Evolutionary conservation across 768 basidiomycete genomes (phyloP), one percentile per base, ranked within the genome.

Genomic region (Austroboletus festivus): DNA sequence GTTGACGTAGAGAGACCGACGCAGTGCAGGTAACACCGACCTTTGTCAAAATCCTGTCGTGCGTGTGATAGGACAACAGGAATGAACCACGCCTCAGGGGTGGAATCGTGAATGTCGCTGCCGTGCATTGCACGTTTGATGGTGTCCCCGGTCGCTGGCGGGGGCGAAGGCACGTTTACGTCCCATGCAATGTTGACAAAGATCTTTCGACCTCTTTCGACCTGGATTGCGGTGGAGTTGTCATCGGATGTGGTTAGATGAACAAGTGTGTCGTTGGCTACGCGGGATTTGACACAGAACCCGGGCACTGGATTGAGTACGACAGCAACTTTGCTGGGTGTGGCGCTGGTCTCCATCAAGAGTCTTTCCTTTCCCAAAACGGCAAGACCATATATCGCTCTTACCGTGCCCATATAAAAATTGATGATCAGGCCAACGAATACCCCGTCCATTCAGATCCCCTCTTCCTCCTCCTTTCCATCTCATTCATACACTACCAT

Each of bases 101-200:
- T 70, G 18, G 49, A 58, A 6, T 72, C 64, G 50, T 76, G 73
- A 2, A 67, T 44, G 43, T 75, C 73, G 39, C 78, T 71, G 22
- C 77, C 79, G 24, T 65, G 63, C 71, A 86, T 78, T 5, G 83
- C 84, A 19, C 69, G 69, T n/a, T 74, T 77, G 26, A 87, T 78
- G 8, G 62, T 74, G 13, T 81, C 78, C 52, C 85, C 80, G 52
- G 66, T 76, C 1, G 71, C 79, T n/a, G 75, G 68, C 11, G 85
- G 84, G 0, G 88, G 86, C 0, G 82, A 74, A 4, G 88, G 88
- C 0, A 89, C 78, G 50, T 81, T 76, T 10, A 68, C 18, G 48
- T 86, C 86, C 78, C 81, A 90, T 16, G 82, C 79, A 13, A 91
- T 69, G 57, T 91, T 91, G 24, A 89, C 68, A 62, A 91, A 91